A percentile compares a stretch with the other conserved stretches of the same genome.
Evolutionary conservation across 176 grass and related monocot genomes (phyloP).

Genomic region (Rhipidocladum racemiflorum): DNA sequence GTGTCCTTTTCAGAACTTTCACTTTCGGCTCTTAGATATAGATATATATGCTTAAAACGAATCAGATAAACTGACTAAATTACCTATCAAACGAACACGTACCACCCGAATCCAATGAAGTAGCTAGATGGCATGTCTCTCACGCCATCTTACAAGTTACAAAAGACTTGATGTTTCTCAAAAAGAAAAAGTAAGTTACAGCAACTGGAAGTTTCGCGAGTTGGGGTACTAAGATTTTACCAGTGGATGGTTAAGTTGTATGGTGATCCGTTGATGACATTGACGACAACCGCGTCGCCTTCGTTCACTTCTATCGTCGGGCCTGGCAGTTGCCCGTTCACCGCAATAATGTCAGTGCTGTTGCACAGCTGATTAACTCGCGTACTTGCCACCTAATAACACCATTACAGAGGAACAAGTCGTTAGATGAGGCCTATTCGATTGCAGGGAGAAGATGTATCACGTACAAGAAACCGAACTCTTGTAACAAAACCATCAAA

Average conservation of each 20-base stretch:
- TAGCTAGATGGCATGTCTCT: conserved; percentile 1
- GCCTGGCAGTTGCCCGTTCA: conserved; percentile 57
- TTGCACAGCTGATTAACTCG: conserved; percentile 43
- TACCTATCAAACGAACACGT: conserved; percentile 12
- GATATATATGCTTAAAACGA: neutral
- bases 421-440: neutral
- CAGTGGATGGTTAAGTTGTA: conserved; percentile 57
- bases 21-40: conserved; percentile 11
- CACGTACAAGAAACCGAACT: neutral
- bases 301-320: conserved; percentile 47
- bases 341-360: conserved; percentile 42
- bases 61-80: conserved; percentile 16
- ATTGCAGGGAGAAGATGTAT: neutral
- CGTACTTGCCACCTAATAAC: conserved; percentile 44
- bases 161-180: neutral
- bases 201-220: neutral
- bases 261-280: conserved; percentile 38
- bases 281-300: conserved; percentile 42
- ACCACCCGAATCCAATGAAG: neutral
- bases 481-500: neutral
- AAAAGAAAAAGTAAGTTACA: neutral
- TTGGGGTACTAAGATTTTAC: neutral
- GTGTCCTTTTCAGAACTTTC: conserved; percentile 33
- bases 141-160: conserved; percentile 1
- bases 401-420: conserved; percentile 11